phyloP scores from a whole-genome alignment of 106 monocot species.

The Allium cepa region DNA sequence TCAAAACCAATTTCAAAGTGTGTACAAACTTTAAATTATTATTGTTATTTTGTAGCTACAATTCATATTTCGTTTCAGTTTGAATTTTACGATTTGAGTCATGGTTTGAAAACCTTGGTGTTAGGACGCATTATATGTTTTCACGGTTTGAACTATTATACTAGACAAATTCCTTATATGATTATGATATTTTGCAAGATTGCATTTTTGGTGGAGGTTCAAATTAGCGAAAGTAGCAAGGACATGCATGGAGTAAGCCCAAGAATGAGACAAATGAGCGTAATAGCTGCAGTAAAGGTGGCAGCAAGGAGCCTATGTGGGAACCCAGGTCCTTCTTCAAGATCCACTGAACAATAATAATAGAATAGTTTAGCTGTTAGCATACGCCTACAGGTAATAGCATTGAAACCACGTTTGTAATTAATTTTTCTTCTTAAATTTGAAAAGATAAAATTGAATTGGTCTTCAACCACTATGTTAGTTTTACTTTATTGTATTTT shows the following conservation, averaged over 20 bases:
- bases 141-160: background rate
- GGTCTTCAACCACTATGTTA: background rate
- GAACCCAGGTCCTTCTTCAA: constrained; percentile 31
- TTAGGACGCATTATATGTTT: background rate
- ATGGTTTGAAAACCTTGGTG: background rate
- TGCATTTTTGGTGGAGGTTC: constrained; percentile 67
- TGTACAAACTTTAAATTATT: too few relatives aligned
- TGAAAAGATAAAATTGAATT: background rate
- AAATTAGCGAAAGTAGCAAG: constrained; percentile 54
- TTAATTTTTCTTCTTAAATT: constrained; percentile 1
- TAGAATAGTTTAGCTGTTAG: constrained; percentile 8
- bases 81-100: too few relatives aligned
- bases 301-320: constrained; percentile 64
- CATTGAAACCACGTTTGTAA: constrained; percentile 9
- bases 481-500: constrained; percentile 1
- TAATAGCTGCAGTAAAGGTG: constrained; percentile 80
- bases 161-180: background rate
- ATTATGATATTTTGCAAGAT: constrained; percentile 28
- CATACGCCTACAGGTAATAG: constrained; percentile 5
- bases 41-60: too few relatives aligned
- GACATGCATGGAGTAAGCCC: constrained; percentile 39
- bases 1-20: too few relatives aligned
- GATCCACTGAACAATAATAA: constrained; percentile 15
- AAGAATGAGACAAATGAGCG: constrained; percentile 57
- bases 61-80: too few relatives aligned